Evolutionary conservation across 139 green algal genomes (phyloP).

Genomic region (Dunaliella primolecta): DNA sequence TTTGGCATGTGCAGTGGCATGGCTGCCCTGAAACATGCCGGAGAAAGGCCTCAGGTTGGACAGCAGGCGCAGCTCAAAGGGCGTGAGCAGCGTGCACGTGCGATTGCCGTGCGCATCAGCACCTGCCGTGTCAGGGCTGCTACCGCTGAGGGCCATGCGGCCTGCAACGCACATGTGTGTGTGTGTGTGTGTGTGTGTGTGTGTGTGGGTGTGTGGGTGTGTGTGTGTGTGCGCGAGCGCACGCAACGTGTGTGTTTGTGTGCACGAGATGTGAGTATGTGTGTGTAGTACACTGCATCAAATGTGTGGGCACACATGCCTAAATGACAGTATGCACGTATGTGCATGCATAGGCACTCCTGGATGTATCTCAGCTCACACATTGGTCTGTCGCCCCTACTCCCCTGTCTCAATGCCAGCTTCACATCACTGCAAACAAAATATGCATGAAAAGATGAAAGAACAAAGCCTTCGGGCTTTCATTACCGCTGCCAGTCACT

Average conservation of each 20-base stretch:
- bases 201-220: neutral
- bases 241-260: neutral
- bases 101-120: neutral
- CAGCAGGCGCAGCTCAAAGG: conserved; percentile 4
- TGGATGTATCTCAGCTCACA: too few species aligned
- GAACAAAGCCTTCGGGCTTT: too few species aligned
- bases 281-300: too few species aligned
- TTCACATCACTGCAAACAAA: too few species aligned
- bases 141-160: neutral
- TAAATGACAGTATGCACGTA: neutral
- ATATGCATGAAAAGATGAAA: too few species aligned
- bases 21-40: neutral
- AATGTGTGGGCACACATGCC: too few species aligned
- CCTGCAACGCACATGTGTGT: neutral
- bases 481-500: too few species aligned
- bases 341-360: too few species aligned
- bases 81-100: neutral
- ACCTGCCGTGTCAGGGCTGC: neutral
- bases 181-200: neutral
- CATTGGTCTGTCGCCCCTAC: too few species aligned
- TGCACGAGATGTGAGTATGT: neutral
- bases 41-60: neutral
- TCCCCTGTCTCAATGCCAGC: too few species aligned
- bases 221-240: too few species aligned
- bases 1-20: neutral